These are phyloP conservation scores for Phlebiopsis gigantea DNA, from an alignment of 768 basidiomycete species.

Conservation along the genomic window DNA sequence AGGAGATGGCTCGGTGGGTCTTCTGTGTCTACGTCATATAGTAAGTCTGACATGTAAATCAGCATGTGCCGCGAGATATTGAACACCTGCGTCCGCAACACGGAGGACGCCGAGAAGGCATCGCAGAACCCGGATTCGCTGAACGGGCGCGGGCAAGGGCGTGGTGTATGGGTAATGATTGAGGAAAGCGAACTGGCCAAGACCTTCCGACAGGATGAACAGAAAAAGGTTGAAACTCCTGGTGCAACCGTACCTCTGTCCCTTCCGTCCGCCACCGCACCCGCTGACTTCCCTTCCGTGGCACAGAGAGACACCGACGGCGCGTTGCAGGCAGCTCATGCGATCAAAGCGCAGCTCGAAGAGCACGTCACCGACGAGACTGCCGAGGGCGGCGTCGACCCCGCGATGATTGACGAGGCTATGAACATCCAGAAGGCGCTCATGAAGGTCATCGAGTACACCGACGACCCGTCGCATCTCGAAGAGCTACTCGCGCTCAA, in stretches of 20 bases:
- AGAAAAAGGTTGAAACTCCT: slow-evolving; percentile 42
- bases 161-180: slow-evolving; percentile 80
- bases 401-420: slow-evolving; percentile 45
- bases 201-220: slow-evolving; percentile 55
- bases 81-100: slow-evolving; percentile 88
- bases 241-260: slow-evolving; percentile 16
- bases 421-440: slow-evolving; percentile 49
- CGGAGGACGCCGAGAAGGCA: slow-evolving; percentile 70
- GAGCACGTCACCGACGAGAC: slow-evolving; percentile 19
- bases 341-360: slow-evolving; percentile 26
- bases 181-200: slow-evolving; percentile 80
- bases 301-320: slow-evolving; percentile 38
- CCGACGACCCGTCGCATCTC: slow-evolving; percentile 53
- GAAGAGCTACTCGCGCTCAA: slow-evolving; percentile 68
- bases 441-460: slow-evolving; percentile 45
- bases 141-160: slow-evolving; percentile 50
- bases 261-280: slow-evolving; percentile 10
- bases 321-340: slow-evolving; percentile 37
- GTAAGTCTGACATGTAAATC: slow-evolving; percentile 1
- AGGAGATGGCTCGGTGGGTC: slow-evolving; percentile 65
- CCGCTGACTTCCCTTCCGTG: slow-evolving; percentile 19
- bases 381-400: slow-evolving; percentile 22
- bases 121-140: slow-evolving; percentile 20
- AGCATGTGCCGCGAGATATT: slow-evolving; percentile 86
- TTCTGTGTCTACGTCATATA: not conserved